These are phyloP conservation scores for Flaveria ramosissima DNA, from an alignment of 129 eudicot species.

Conservation along the genomic window DNA sequence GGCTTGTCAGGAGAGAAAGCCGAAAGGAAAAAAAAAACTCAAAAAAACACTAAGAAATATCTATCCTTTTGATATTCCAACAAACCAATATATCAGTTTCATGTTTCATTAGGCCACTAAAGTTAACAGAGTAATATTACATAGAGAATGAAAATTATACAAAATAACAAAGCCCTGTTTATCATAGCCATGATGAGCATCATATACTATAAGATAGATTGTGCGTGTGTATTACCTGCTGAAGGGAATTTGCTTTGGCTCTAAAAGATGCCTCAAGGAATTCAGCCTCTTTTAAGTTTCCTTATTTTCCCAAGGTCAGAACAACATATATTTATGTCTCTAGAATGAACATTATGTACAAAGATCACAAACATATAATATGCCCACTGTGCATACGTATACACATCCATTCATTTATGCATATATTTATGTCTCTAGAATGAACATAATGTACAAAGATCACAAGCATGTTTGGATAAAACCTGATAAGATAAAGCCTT, in stretches of 20 bases:
- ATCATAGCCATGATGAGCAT: too few relatives aligned
- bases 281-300: conserved; percentile 94
- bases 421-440: conserved; percentile 10
- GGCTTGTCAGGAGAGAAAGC: neutral
- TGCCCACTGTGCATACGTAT: neutral
- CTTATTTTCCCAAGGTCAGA: conserved; percentile 93
- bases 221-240: conserved; percentile 52
- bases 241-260: conserved; percentile 85
- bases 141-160: too few relatives aligned
- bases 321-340: too few relatives aligned
- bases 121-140: too few relatives aligned
- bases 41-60: neutral
- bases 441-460: conserved; percentile 19
- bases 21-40: neutral
- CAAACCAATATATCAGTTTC: too few relatives aligned
- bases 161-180: conserved; percentile 1
- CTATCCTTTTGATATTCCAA: too few relatives aligned
- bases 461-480: neutral
- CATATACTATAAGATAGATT: neutral
- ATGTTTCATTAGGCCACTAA: too few relatives aligned
- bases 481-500: conserved; percentile 95
- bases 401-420: neutral
- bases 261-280: conserved; percentile 96
- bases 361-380: too few relatives aligned
- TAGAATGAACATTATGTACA: too few relatives aligned